Evolutionary conservation across 2,329 filamentous ascomycete genomes (phyloP), one percentile per base, ranked within the genome.

Genomic region (Delphinella strobiligena): DNA sequence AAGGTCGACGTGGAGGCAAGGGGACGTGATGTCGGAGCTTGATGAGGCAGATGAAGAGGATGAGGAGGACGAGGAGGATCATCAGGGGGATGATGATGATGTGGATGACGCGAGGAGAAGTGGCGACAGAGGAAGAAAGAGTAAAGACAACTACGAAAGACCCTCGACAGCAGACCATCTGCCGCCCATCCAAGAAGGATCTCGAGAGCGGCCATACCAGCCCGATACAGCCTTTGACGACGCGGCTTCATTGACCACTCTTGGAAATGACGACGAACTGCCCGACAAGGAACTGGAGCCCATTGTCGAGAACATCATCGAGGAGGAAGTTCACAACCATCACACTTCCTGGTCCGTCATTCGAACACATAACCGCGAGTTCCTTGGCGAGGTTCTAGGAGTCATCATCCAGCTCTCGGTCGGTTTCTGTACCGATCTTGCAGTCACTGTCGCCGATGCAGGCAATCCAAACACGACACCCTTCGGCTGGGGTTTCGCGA

Each of bases 341-440:
- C 51, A 54, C 36, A 53, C 66, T 17, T 49, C 61, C 47, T 65
- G 71, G 69, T 61, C 66, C 22, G 58, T 66, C 7, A 34, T 73
- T 17, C 63, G 71, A 16, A 66, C 67, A 0, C 61, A 66, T 27
- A 66, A 71, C 47, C 63, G 69, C 9, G 70, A 74, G 49, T 66
- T 68, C 19, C 56, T 73, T 2, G 71, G 70, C 1, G 71, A 75
- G 45, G 61, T 68, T 2, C 60, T 75, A 7, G 69, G 63, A 3
- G 27, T 40, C 42, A 42, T 54, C 10, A 42, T 55, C 1, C 47
- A 54, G 31, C 36, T 52, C 1, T 51, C 48, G 5, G 60, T 74
- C 16, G 71, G 70, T 4, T 66, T 75, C 43, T 66, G 61, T 36
- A 63, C 64, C 10, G 66, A 72, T 40, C 55, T 72, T 1, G 63